Conservation (phyloP, 805 yeast genomes). For the Ogataea paraovalis region DNA sequence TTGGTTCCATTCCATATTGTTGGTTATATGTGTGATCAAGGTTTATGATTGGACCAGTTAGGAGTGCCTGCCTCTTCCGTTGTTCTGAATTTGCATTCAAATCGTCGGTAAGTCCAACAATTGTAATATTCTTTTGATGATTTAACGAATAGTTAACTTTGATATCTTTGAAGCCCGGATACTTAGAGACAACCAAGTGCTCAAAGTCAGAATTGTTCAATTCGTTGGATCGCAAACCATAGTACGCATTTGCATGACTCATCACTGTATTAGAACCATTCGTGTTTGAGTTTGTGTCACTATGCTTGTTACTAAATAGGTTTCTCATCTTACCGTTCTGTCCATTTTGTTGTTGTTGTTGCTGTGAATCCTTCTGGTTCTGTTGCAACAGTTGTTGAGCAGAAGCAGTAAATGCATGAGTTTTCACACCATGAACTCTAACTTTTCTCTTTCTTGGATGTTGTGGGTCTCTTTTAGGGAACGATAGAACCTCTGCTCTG, state of each 20-base stretch:
- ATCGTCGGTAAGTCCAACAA: constrained; percentile 42
- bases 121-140: constrained; percentile 40
- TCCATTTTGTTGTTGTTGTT: constrained; percentile 1
- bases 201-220: constrained; percentile 22
- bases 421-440: constrained; percentile 37
- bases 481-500: constrained; percentile 49
- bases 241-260: constrained; percentile 16
- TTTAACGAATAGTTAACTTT: constrained; percentile 36
- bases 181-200: constrained; percentile 15
- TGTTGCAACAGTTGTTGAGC: constrained; percentile 14
- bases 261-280: neutral
- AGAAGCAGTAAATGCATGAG: constrained; percentile 34
- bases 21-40: constrained; percentile 62
- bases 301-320: constrained; percentile 13
- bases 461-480: constrained; percentile 37
- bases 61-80: constrained; percentile 71
- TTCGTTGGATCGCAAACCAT: constrained; percentile 1
- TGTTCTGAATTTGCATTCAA: constrained; percentile 55
- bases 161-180: constrained; percentile 33
- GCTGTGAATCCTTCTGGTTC: constrained; percentile 4
- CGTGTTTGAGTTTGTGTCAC: neutral
- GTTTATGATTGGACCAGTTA: constrained; percentile 80
- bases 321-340: constrained; percentile 14
- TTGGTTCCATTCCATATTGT: constrained; percentile 46
- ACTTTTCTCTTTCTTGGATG: constrained; percentile 36